phyloP scores from a whole-genome alignment of 1,139 yeast species.

The Yamadazyma oceani region DNA sequence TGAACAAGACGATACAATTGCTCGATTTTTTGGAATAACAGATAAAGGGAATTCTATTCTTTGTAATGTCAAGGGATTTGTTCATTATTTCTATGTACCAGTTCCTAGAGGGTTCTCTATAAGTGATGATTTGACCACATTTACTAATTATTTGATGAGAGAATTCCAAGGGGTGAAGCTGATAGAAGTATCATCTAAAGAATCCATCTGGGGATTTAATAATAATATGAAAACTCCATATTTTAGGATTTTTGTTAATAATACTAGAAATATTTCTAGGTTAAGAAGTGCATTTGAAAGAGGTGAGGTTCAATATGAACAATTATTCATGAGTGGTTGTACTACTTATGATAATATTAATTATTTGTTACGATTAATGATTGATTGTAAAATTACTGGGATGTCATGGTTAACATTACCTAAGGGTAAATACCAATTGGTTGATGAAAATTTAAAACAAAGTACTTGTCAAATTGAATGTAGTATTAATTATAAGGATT shows the following conservation, averaged over 20 bases:
- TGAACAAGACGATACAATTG: constrained; percentile 57
- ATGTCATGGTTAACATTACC: constrained; percentile 98
- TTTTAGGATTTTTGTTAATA: constrained; percentile 66
- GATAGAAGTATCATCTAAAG: constrained; percentile 67
- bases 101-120: constrained; percentile 77
- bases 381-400: constrained; percentile 89
- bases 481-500: constrained; percentile 60
- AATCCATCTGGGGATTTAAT: constrained; percentile 91
- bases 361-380: constrained; percentile 81
- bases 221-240: constrained; percentile 80
- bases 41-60: constrained; percentile 82
- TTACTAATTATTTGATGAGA: constrained; percentile 49
- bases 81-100: constrained; percentile 89
- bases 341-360: constrained; percentile 89
- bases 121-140: constrained; percentile 49
- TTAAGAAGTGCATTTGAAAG: constrained; percentile 80
- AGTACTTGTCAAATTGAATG: constrained; percentile 90
- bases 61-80: constrained; percentile 86
- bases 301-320: constrained; percentile 71
- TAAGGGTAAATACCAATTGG: constrained; percentile 59
- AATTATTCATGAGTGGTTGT: constrained; percentile 55
- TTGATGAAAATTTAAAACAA: constrained; percentile 35
- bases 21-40: constrained; percentile 92
- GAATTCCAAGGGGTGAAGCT: constrained; percentile 58
- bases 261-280: constrained; percentile 64